Evolutionary conservation across 805 yeast species (phyloP).

Genomic region (Kluyveromyces lactis): DNA sequence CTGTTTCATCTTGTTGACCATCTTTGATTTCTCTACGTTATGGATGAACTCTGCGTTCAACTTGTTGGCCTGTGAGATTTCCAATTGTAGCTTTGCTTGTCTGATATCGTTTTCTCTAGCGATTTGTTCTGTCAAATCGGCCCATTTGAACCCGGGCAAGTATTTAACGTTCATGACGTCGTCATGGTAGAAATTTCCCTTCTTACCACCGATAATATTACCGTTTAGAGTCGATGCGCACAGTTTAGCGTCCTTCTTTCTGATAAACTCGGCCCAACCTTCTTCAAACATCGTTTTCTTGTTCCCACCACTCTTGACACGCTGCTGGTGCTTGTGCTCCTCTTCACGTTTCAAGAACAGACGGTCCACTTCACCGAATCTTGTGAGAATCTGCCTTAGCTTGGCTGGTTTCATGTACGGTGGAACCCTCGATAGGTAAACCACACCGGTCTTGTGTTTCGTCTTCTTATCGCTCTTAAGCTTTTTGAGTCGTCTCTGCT

Average conservation of each 20-base stretch:
- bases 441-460: constrained; percentile 72
- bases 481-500: constrained; percentile 47
- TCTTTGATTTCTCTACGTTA: constrained; percentile 81
- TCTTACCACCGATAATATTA: constrained; percentile 84
- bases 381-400: constrained; percentile 65
- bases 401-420: constrained; percentile 97
- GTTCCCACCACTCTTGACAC: constrained; percentile 87
- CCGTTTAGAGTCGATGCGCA: constrained; percentile 85
- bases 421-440: constrained; percentile 85
- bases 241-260: constrained; percentile 79
- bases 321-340: constrained; percentile 46
- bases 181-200: constrained; percentile 84
- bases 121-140: constrained; percentile 86
- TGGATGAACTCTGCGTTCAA: constrained; percentile 75
- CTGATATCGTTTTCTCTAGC: constrained; percentile 84
- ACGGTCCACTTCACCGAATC: constrained; percentile 86
- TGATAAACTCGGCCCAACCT: constrained; percentile 92
- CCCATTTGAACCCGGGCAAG: constrained; percentile 89
- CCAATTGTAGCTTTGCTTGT: constrained; percentile 80
- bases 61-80: constrained; percentile 80
- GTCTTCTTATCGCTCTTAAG: constrained; percentile 38
- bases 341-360: constrained; percentile 84
- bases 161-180: constrained; percentile 89
- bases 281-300: constrained; percentile 81
- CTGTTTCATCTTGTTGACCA: constrained; percentile 54